Conservation (phyloP, 768 basidiomycete species). For the Galerina sulciceps region DNA sequence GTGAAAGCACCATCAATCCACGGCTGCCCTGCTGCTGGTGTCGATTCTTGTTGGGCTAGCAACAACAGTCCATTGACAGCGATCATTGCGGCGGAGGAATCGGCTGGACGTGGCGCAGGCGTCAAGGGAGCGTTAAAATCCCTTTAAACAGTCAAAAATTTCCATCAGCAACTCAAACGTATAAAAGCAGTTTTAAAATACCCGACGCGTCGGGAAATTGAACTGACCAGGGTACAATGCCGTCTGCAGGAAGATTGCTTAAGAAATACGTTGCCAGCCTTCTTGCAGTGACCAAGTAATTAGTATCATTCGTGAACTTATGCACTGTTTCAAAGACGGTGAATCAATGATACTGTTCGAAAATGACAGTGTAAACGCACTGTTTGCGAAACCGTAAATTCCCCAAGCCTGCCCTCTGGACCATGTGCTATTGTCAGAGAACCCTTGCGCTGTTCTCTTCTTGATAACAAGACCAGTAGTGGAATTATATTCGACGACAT, state of each 20-base stretch:
- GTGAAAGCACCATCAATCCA: slow-evolving; percentile 57
- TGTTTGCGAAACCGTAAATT: slow-evolving; percentile 70
- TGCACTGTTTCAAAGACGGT: slow-evolving; percentile 50
- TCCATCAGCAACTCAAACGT: slow-evolving; percentile 1
- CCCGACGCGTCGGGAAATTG: not conserved
- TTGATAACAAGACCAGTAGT: slow-evolving; percentile 64
- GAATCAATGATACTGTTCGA: not conserved
- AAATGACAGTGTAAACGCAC: slow-evolving; percentile 38
- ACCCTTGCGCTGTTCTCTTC: slow-evolving; percentile 66
- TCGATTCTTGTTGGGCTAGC: slow-evolving; percentile 49
- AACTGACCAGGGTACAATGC: slow-evolving; percentile 71
- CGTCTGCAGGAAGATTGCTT: slow-evolving; percentile 57
- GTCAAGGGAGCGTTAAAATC: slow-evolving; percentile 71
- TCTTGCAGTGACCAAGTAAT: slow-evolving; percentile 65
- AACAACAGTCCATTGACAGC: slow-evolving; percentile 63
- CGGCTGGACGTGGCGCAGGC: slow-evolving; percentile 60
- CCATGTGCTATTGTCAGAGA: slow-evolving; percentile 70
- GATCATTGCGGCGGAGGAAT: slow-evolving; percentile 73
- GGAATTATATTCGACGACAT: slow-evolving; percentile 70
- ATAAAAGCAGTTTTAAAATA: not conserved
- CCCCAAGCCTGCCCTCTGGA: slow-evolving; percentile 77
- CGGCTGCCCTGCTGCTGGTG: slow-evolving; percentile 29
- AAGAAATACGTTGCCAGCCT: slow-evolving; percentile 65
- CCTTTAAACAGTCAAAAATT: slow-evolving; percentile 39
- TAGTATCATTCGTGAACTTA: slow-evolving; percentile 48